Conservation (phyloP, 1,139 yeast genomes). For the Yamadazyma friedrichii region DNA sequence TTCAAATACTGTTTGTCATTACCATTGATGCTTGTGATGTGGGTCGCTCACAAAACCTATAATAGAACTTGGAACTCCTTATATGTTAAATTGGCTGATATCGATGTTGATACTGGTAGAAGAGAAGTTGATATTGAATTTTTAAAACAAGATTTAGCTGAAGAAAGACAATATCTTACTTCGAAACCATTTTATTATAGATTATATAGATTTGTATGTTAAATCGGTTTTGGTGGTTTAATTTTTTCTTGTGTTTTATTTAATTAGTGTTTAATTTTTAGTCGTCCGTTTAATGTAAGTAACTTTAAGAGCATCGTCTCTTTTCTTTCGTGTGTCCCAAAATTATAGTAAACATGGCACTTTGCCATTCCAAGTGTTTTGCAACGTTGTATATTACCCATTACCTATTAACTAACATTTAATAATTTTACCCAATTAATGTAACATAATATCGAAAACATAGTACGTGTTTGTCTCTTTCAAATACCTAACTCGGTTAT, state of each 20-base stretch:
- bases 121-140: slow-evolving; percentile 45
- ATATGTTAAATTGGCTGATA: slow-evolving; percentile 34
- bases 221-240: neutral
- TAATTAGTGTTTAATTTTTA: too few species aligned
- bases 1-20: slow-evolving; percentile 19
- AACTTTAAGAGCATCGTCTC: neutral
- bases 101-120: slow-evolving; percentile 53
- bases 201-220: slow-evolving; percentile 41
- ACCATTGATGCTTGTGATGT: slow-evolving; percentile 43
- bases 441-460: too few species aligned
- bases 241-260: neutral
- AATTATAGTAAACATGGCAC: too few species aligned
- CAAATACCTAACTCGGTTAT: too few species aligned
- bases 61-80: slow-evolving; percentile 25
- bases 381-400: too few species aligned
- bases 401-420: too few species aligned
- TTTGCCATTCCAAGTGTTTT: too few species aligned
- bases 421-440: too few species aligned
- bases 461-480: too few species aligned
- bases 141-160: slow-evolving; percentile 46
- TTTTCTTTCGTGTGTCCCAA: too few species aligned
- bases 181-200: slow-evolving; percentile 30
- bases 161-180: slow-evolving; percentile 31
- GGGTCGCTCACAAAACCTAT: slow-evolving; percentile 29
- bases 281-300: too few species aligned